Evolutionary conservation across 306 rosid species (phyloP).

Genomic region (Castanea mollissima): DNA sequence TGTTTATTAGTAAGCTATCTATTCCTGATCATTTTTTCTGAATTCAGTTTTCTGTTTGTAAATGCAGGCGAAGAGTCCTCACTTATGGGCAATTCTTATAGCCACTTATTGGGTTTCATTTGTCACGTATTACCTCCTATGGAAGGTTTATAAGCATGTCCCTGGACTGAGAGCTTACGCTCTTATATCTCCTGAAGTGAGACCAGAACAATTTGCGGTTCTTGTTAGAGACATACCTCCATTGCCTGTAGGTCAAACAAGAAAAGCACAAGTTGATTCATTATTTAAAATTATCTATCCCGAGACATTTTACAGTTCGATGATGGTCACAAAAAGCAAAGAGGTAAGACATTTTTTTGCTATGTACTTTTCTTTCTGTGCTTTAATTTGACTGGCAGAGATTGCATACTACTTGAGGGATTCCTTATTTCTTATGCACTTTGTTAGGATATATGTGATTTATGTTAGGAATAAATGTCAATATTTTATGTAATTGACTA

Average conservation of each 20-base stretch:
- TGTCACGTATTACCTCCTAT: constrained; percentile 59
- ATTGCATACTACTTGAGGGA: neutral
- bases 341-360: constrained; percentile 37
- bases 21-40: constrained; percentile 10
- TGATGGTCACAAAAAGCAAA: constrained; percentile 77
- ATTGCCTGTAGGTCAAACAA: constrained; percentile 51
- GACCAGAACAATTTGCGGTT: constrained; percentile 68
- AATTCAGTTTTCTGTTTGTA: constrained; percentile 1
- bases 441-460: no score
- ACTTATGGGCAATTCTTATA: constrained; percentile 78
- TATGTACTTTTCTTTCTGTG: neutral
- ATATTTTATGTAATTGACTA: no score
- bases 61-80: constrained; percentile 48
- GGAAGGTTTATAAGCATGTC: constrained; percentile 81
- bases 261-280: constrained; percentile 73
- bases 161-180: constrained; percentile 58
- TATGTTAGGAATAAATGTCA: no score
- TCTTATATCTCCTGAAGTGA: constrained; percentile 55
- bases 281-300: constrained; percentile 63
- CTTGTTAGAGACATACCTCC: constrained; percentile 89
- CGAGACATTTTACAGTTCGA: constrained; percentile 71
- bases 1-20: neutral
- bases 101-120: constrained; percentile 74
- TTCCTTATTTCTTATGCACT: neutral
- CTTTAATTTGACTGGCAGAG: neutral